Conservation (phyloP, 176 grass and related monocot species). For the Triticum monococcum region DNA sequence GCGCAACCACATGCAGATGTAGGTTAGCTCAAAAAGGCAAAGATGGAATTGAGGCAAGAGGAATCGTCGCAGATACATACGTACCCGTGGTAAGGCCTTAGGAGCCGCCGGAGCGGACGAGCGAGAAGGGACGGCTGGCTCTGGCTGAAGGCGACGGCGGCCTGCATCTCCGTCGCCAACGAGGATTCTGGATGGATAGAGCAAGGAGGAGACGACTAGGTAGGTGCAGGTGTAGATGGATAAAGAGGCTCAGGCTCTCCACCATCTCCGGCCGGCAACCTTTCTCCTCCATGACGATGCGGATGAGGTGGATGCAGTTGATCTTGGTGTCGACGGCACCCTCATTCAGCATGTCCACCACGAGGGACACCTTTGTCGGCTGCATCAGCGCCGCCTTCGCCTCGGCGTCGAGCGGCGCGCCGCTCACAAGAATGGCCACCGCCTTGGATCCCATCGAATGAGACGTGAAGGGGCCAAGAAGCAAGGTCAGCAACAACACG, state of each 20-base stretch:
- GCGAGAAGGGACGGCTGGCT: too few species aligned
- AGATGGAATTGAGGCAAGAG: too few species aligned
- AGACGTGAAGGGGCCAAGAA: conserved; percentile 83
- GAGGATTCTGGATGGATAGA: too few species aligned
- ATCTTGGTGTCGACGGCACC: conserved; percentile 83
- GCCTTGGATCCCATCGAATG: conserved; percentile 88
- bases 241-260: conserved; percentile 74
- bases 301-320: conserved; percentile 73
- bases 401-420: conserved; percentile 62
- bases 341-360: conserved; percentile 91
- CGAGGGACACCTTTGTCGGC: conserved; percentile 80
- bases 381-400: conserved; percentile 74
- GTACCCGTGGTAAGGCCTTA: too few species aligned
- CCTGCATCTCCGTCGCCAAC: too few species aligned
- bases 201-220: too few species aligned
- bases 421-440: conserved; percentile 67
- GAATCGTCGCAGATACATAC: too few species aligned
- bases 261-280: conserved; percentile 74
- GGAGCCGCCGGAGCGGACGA: too few species aligned
- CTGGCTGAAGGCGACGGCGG: too few species aligned
- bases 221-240: too few species aligned
- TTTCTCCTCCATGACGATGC: conserved; percentile 79
- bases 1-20: too few species aligned
- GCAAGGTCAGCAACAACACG: conserved; percentile 52
- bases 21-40: too few species aligned